Base-by-base conservation (phyloP, 2,329 filamentous ascomycete species). In the Xylaria digitata region DNA sequence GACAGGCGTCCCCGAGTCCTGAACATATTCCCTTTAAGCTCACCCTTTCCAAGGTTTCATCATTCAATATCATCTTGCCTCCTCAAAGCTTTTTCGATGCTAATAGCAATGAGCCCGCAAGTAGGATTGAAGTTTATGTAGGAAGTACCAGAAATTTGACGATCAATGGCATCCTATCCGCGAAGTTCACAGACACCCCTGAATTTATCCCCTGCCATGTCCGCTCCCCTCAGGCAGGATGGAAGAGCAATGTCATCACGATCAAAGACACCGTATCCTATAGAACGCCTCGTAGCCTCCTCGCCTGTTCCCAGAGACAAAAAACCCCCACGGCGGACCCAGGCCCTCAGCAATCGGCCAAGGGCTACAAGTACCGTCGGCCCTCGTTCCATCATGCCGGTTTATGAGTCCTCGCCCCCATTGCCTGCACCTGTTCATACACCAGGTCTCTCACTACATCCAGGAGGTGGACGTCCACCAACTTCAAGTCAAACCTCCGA, bases 321-420 rank as follows among this genome's bases (percentile, higher is more conserved):
- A 37, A 46, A 63, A 13, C 32, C 42, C 34, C n/a, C 21, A 55
- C 61, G 46, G 26, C 53, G 57, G 48, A 46, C 13, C 26, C 66
- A 61, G 19, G 63, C 68, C 54, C 55, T 55, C 49, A 69, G 63
- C 40, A 30, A 60, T 6, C 54, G 49, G 17, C 56, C 63, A 17
- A 65, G 68, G 52, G 62, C 48, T 52, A 66, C 65, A 34, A 69
- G 62, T 52, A 67, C 58, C 61, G 48, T 57, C 53, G 55, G 23
- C 8, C 58, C 70, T 5, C 66, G 59, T 60, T 48, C 58, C n/a
- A 37, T 48, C 30, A 66, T 61, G 43, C 67, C 61, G 4, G 53
- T 69, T 7, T 70, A 68, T 67, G 57, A 57, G 8, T 75, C 73
- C 53, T 77, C 75, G 17, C 72, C 75, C 40, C 71, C 69, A 13